Percentiles rank a stretch among this genome's conserved stretches.
These are phyloP conservation scores for Hericium erinaceus DNA, from an alignment of 768 basidiomycete genomes.

Conservation along the genomic window DNA sequence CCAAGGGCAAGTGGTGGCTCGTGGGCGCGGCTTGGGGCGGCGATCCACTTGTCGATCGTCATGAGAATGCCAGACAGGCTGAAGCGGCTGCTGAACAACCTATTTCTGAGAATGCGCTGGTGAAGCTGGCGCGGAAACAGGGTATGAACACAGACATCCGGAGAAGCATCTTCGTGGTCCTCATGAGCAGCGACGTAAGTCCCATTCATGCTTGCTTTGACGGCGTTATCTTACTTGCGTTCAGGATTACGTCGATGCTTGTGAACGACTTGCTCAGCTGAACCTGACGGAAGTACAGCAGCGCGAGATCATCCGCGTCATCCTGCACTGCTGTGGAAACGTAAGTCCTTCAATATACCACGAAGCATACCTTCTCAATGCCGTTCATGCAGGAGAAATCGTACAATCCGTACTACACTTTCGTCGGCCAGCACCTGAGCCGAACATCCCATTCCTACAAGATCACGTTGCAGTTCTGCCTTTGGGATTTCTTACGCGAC, in stretches of 20 bases:
- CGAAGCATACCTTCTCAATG: slow-evolving; percentile 1
- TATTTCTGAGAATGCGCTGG: slow-evolving; percentile 34
- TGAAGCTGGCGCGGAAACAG: slow-evolving; percentile 83
- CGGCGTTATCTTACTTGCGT: neutral
- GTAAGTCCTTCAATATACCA: slow-evolving; percentile 32
- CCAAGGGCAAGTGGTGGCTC: slow-evolving; percentile 97
- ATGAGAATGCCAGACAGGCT: slow-evolving; percentile 26
- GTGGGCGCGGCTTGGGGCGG: slow-evolving; percentile 96
- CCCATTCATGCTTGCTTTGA: neutral
- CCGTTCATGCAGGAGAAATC: slow-evolving; percentile 58
- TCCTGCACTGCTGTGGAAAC: slow-evolving; percentile 88
- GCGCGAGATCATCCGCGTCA: slow-evolving; percentile 87
- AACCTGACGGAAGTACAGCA: slow-evolving; percentile 85
- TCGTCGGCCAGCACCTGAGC: slow-evolving; percentile 81
- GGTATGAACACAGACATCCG: slow-evolving; percentile 99
- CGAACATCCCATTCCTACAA: slow-evolving; percentile 72
- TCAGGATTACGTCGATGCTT: slow-evolving; percentile 95
- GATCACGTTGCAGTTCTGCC: slow-evolving; percentile 87
- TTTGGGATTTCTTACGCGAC: slow-evolving; percentile 96
- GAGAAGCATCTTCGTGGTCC: slow-evolving; percentile 80
- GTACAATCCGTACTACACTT: slow-evolving; percentile 94
- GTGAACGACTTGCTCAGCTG: slow-evolving; percentile 78
- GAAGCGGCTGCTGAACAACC: slow-evolving; percentile 18
- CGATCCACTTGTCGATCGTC: slow-evolving; percentile 76
- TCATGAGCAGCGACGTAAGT: slow-evolving; percentile 92